phyloP scores from a whole-genome alignment of 192 early-diverging fungal species.

The Coemansia sp. region DNA sequence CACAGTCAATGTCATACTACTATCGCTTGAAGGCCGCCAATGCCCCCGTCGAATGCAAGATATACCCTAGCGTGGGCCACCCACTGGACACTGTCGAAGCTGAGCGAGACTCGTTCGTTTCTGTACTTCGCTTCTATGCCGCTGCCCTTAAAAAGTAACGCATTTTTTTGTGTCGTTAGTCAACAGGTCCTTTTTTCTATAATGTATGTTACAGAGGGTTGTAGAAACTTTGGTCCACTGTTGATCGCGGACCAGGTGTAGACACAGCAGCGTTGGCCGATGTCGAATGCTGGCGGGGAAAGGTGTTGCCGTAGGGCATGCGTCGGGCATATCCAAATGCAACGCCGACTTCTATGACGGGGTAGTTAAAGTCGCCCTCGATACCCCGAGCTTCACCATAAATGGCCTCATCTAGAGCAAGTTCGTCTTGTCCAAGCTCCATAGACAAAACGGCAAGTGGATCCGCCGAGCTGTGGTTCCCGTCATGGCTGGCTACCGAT shows the following conservation, averaged over 20 bases:
- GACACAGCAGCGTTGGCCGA: background rate
- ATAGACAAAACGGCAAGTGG: conserved; percentile 41
- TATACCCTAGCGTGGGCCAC: conserved; percentile 64
- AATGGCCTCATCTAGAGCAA: conserved; percentile 32
- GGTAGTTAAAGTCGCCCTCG: conserved; percentile 57
- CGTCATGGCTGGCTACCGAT: background rate
- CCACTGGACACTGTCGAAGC: conserved; percentile 64
- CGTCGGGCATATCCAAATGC: conserved; percentile 48
- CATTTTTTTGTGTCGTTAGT: background rate
- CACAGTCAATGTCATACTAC: conserved; percentile 59
- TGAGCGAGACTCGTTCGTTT: conserved; percentile 58
- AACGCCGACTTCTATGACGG: conserved; percentile 55
- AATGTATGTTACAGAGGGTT: background rate
- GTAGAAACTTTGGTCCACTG: conserved; percentile 2
- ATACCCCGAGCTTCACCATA: conserved; percentile 45
- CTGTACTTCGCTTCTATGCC: conserved; percentile 42
- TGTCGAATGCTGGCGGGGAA: background rate
- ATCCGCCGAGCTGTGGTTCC: background rate
- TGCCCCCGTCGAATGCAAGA: conserved; percentile 54
- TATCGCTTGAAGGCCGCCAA: conserved; percentile 46
- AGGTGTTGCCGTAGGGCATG: conserved; percentile 38
- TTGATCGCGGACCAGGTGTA: background rate
- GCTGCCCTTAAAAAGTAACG: conserved; percentile 19
- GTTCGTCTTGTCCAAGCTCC: conserved; percentile 30
- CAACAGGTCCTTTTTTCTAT: background rate